These are phyloP conservation scores for Trametes maxima DNA, from an alignment of 768 basidiomycete genomes.

Conservation along the genomic window DNA sequence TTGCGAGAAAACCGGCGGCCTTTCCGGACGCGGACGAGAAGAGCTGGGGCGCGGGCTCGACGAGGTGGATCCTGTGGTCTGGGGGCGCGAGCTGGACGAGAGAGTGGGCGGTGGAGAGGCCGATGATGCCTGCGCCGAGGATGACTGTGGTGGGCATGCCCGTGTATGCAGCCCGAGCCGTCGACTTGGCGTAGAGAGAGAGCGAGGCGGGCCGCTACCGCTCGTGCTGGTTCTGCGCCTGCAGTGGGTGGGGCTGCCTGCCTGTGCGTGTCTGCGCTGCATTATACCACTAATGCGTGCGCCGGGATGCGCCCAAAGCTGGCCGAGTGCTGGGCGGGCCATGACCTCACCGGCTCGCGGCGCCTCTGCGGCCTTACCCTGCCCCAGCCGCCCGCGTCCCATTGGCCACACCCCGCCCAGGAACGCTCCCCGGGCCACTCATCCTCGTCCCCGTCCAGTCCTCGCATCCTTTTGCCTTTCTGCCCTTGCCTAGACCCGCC, in stretches of 20 bases:
- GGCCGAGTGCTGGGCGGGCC: background rate
- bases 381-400: background rate
- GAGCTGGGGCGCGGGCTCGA: slow-evolving; percentile 43
- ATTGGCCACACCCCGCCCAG: slow-evolving; percentile 3
- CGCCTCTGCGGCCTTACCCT: background rate
- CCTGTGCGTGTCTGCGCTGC: background rate
- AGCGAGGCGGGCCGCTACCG: background rate
- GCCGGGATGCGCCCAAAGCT: no score
- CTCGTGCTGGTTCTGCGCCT: no score
- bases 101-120: slow-evolving; percentile 48
- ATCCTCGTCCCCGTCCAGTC: no score
- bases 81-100: slow-evolving; percentile 31
- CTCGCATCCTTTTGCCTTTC: no score
- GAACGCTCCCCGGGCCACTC: no score
- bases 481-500: no score
- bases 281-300: no score
- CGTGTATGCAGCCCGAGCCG: slow-evolving; percentile 16
- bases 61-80: slow-evolving; percentile 40
- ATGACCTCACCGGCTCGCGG: slow-evolving; percentile 3
- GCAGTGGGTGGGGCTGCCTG: background rate
- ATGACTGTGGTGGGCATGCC: slow-evolving; percentile 42
- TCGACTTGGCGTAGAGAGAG: background rate
- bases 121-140: slow-evolving; percentile 51
- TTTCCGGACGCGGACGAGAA: slow-evolving; percentile 40
- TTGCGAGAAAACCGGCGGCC: slow-evolving; percentile 46